Conservation (phyloP, 1,284 basidiomycete genomes). For the Ustilago hordei region DNA sequence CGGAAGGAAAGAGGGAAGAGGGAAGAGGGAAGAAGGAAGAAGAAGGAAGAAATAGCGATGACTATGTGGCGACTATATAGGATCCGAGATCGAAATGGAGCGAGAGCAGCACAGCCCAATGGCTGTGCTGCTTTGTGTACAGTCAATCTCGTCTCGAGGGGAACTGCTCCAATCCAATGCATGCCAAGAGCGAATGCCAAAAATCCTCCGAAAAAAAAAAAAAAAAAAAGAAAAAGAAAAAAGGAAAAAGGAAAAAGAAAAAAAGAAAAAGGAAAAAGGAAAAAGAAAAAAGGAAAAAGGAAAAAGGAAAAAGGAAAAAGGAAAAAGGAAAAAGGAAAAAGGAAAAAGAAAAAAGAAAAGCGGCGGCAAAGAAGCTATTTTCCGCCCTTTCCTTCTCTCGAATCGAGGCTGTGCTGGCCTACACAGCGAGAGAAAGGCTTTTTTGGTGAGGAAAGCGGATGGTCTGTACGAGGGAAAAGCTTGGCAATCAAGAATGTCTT, state of each 20-base stretch:
- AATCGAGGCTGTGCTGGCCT: slow-evolving; percentile 36
- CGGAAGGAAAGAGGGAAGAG: not conserved
- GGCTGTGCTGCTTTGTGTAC: too few relatives aligned
- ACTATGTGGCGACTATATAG: slow-evolving; percentile 22
- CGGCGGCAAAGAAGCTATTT: too few relatives aligned
- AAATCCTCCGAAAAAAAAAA: not conserved
- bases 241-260: too few relatives aligned
- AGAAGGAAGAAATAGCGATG: not conserved
- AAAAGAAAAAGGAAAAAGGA: too few relatives aligned
- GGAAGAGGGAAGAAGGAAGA: not conserved
- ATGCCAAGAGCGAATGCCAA: slow-evolving; percentile 18
- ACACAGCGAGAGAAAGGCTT: not conserved
- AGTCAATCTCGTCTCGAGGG: too few relatives aligned
- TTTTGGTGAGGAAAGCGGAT: not conserved
- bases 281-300: not conserved
- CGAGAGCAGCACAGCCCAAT: not conserved
- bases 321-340: too few relatives aligned
- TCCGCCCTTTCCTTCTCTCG: slow-evolving; percentile 15
- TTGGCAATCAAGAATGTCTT: slow-evolving; percentile 28
- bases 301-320: too few relatives aligned
- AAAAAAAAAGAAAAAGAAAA: not conserved
- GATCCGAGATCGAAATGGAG: not conserved
- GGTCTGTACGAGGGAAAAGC: not conserved
- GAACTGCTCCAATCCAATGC: slow-evolving; percentile 9
- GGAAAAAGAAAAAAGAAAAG: too few relatives aligned